Conservation (phyloP, 371 early-diverging fungal genomes). For the Mucor saturninus region DNA sequence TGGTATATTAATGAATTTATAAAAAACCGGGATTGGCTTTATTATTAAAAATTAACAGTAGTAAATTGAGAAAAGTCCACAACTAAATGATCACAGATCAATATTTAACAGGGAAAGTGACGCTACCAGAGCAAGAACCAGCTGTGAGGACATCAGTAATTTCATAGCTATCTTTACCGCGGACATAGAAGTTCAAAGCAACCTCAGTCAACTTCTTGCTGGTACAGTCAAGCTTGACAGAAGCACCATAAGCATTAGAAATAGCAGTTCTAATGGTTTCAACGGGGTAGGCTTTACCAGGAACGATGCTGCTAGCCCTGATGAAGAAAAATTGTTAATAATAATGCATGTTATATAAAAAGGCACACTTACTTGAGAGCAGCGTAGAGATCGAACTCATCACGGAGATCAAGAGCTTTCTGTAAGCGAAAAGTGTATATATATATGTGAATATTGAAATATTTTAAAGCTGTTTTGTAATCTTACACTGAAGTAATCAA, state of each 20-base stretch:
- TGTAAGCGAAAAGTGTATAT: not conserved
- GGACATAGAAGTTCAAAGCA: constrained; percentile 44
- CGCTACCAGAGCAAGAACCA: constrained; percentile 42
- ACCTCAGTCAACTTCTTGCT: constrained; percentile 38
- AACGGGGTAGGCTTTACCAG: constrained; percentile 41
- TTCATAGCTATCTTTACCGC: constrained; percentile 38
- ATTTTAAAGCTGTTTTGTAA: not conserved
- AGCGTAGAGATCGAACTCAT: constrained; percentile 47
- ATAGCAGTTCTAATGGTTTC: constrained; percentile 40
- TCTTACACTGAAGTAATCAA: constrained; percentile 51
- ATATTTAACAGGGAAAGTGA: constrained; percentile 45
- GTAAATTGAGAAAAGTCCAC: too few relatives aligned
- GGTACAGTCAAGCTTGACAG: constrained; percentile 39
- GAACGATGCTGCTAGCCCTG: constrained; percentile 38
- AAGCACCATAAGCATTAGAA: constrained; percentile 28
- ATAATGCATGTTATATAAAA: not conserved
- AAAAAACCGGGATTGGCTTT: not conserved
- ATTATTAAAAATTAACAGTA: not conserved
- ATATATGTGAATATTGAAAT: not conserved
- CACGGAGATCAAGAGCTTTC: constrained; percentile 44
- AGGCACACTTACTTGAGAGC: constrained; percentile 36
- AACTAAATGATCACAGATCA: not conserved
- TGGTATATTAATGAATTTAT: too few relatives aligned
- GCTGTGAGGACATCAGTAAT: constrained; percentile 33
- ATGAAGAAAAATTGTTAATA: constrained; percentile 17